These are phyloP conservation scores for Fusarium transvaalense DNA, from an alignment of 2,329 filamentous ascomycete species.

Conservation along the genomic window DNA sequence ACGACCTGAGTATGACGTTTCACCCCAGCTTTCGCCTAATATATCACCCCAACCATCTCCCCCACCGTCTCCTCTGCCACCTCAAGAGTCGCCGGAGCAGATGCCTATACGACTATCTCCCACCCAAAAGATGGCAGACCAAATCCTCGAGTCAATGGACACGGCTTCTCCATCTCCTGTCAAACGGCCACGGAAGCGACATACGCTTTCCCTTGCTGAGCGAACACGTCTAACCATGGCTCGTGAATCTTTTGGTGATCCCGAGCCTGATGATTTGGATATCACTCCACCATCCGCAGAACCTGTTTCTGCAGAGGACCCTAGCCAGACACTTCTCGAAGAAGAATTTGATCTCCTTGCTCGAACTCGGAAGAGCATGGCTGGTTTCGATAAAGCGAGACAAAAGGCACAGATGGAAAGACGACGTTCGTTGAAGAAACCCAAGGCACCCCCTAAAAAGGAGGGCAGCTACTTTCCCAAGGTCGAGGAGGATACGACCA, in stretches of 20 bases:
- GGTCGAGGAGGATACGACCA: conserved; percentile 57
- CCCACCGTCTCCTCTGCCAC: conserved; percentile 2
- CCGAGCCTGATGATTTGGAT: conserved; percentile 51
- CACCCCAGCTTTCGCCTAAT: conserved; percentile 25
- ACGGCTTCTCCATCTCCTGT: conserved; percentile 68
- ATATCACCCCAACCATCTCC: conserved; percentile 15
- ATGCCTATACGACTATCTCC: conserved; percentile 33
- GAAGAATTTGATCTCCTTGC: conserved; percentile 63
- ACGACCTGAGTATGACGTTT: conserved; percentile 21
- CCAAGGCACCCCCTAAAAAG: conserved; percentile 54
- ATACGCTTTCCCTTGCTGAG: conserved; percentile 76
- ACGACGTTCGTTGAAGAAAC: conserved; percentile 63
- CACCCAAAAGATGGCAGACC: conserved; percentile 66
- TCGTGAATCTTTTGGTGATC: conserved; percentile 60
- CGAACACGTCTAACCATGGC: conserved; percentile 87
- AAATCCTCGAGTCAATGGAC: conserved; percentile 68
- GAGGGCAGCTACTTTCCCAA: conserved; percentile 63
- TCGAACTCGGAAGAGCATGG: conserved; percentile 72
- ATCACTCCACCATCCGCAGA: conserved; percentile 29
- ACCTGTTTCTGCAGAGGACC: conserved; percentile 33
- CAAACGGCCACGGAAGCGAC: conserved; percentile 62
- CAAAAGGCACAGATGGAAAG: conserved; percentile 72
- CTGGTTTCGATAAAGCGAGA: conserved; percentile 69
- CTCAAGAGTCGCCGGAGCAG: conserved; percentile 26
- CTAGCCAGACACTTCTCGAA: conserved; percentile 23